phyloP scores from a whole-genome alignment of 176 grass and related monocot genomes.

The Oryza australiensis region DNA sequence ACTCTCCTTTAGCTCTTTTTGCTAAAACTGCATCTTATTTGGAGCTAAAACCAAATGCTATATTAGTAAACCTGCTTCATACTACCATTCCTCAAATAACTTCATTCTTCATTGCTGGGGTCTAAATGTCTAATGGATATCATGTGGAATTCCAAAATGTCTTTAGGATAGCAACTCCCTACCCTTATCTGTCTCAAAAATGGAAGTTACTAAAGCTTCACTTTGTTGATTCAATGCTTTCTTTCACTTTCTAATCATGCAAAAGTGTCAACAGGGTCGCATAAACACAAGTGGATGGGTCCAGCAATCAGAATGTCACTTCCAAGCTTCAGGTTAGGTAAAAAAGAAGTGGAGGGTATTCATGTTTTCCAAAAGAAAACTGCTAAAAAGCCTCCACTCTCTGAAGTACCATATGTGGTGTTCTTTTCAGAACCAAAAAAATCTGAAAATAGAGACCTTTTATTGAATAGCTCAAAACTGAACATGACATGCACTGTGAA shows the following conservation, averaged over 20 bases:
- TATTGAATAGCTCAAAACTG: neutral
- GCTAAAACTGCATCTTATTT: neutral
- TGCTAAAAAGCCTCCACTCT: neutral
- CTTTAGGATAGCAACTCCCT: constrained; percentile 29
- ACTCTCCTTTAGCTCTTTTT: neutral
- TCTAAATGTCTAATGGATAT: neutral
- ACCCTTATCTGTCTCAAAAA: constrained; percentile 14
- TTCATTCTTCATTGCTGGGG: neutral
- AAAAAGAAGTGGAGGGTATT: constrained; percentile 7
- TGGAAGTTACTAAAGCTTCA: constrained; percentile 8
- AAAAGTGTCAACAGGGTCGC: constrained; percentile 40
- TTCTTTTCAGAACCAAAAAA: constrained; percentile 3
- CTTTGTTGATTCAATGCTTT: constrained; percentile 31
- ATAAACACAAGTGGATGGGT: constrained; percentile 59
- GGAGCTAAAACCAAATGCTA: neutral
- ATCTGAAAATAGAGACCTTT: neutral
- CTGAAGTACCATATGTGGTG: neutral
- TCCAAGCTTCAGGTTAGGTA: constrained; percentile 90
- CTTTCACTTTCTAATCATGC: constrained; percentile 40
- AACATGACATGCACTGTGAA: constrained; percentile 35
- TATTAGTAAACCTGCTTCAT: neutral
- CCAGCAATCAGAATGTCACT: constrained; percentile 91
- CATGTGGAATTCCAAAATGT: neutral
- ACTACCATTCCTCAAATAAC: neutral
- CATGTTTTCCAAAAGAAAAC: constrained; percentile 32